Conservation (phyloP, 2,329 filamentous ascomycete genomes). For the Calonectria montana region DNA sequence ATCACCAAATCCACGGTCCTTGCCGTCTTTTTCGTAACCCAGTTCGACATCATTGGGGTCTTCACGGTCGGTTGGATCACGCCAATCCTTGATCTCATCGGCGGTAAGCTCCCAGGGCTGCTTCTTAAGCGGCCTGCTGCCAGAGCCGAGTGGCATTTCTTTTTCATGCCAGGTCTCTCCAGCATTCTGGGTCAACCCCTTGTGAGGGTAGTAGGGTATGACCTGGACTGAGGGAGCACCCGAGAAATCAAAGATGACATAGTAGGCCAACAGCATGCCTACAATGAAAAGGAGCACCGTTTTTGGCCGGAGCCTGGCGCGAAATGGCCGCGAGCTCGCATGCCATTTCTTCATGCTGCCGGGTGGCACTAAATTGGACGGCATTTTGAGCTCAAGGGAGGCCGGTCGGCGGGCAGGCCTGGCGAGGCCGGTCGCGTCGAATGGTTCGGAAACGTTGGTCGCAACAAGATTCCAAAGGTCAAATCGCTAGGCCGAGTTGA, state of each 20-base stretch:
- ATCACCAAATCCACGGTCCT: conserved; percentile 45
- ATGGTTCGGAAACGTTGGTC: conserved; percentile 13
- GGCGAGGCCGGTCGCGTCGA: conserved; percentile 16
- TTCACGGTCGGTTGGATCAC: conserved; percentile 50
- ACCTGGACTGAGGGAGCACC: conserved; percentile 46
- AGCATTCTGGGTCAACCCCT: not conserved
- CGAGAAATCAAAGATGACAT: conserved; percentile 54
- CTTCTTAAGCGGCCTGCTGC: conserved; percentile 26
- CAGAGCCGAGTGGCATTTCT: conserved; percentile 11
- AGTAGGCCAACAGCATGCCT: conserved; percentile 56
- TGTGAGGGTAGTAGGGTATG: conserved; percentile 41
- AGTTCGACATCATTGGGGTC: conserved; percentile 49
- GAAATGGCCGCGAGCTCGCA: conserved; percentile 43
- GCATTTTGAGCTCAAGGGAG: not conserved
- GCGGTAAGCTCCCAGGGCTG: conserved; percentile 50
- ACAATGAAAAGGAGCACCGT: conserved; percentile 55
- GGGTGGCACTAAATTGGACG: conserved; percentile 14
- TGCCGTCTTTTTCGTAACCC: conserved; percentile 52
- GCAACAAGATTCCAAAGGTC: conserved; percentile 10
- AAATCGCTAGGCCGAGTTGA: conserved; percentile 10
- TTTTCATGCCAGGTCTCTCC: conserved; percentile 23
- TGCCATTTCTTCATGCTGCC: conserved; percentile 49
- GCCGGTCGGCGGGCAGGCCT: conserved; percentile 7
- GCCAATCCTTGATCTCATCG: conserved; percentile 50
- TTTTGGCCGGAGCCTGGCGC: conserved; percentile 54